phyloP scores from a whole-genome alignment of 1,284 basidiomycete genomes.

The Trametes versicolor region DNA sequence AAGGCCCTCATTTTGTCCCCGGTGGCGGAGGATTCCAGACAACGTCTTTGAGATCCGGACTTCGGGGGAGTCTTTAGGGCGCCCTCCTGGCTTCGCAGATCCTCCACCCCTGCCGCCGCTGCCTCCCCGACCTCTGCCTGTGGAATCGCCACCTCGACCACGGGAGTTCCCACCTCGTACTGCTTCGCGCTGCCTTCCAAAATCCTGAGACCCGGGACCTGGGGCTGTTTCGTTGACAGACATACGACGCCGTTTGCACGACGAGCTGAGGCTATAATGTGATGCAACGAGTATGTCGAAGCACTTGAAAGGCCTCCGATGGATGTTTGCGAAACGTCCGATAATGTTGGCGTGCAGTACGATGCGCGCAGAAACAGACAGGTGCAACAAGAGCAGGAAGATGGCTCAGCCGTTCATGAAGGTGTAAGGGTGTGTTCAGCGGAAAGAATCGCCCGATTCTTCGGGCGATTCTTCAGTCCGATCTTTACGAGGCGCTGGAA shows the following conservation, averaged over 20 bases:
- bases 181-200: neutral
- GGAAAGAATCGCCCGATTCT: too few relatives aligned
- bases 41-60: slow-evolving; percentile 79
- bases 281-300: neutral
- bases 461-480: too few relatives aligned
- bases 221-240: neutral
- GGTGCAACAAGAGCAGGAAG: too few relatives aligned
- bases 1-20: slow-evolving; percentile 80
- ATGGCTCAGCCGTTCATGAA: too few relatives aligned
- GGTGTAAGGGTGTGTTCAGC: too few relatives aligned
- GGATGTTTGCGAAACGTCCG: neutral
- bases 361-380: too few relatives aligned
- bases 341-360: neutral
- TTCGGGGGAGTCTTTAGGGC: slow-evolving; percentile 59
- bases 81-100: slow-evolving; percentile 55
- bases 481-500: too few relatives aligned
- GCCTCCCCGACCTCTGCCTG: slow-evolving; percentile 17
- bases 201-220: too few relatives aligned
- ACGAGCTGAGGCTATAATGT: neutral
- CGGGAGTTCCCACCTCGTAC: neutral
- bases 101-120: slow-evolving; percentile 24
- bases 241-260: neutral
- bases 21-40: slow-evolving; percentile 88
- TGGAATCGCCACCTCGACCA: neutral
- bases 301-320: neutral